Conservation (phyloP, 73 alveolate genomes). For the Paramecium sonneborni region DNA sequence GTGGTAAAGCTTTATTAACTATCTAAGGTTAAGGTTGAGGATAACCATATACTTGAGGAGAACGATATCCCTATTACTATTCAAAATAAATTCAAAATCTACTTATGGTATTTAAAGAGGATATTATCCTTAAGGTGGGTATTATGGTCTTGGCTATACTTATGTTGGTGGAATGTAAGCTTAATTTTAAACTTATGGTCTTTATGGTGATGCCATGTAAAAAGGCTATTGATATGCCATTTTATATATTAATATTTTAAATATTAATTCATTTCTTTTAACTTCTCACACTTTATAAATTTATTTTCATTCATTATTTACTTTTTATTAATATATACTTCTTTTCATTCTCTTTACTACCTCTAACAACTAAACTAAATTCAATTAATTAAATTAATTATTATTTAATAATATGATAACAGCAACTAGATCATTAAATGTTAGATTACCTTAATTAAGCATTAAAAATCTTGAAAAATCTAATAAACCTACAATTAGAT, state of each 20-base stretch:
- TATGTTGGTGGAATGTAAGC: background rate
- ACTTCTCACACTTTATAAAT: background rate
- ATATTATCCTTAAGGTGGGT: background rate
- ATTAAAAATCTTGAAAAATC: conserved; percentile 4
- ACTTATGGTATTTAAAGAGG: background rate
- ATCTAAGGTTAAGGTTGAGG: background rate
- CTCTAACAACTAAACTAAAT: background rate
- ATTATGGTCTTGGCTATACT: background rate
- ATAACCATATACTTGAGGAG: background rate
- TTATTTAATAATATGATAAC: background rate
- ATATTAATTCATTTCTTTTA: background rate
- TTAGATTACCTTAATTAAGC: background rate
- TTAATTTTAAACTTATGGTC: background rate
- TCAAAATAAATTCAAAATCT: background rate
- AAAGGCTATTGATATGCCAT: conserved; percentile 12
- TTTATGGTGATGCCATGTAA: conserved; percentile 16
- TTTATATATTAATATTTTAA: background rate
- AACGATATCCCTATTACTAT: background rate
- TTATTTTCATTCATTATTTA: background rate
- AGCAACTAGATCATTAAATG: conserved; percentile 14
- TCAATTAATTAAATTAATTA: background rate
- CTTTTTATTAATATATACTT: background rate
- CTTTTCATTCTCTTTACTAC: background rate
- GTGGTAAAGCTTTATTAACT: background rate
- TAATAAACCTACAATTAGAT: background rate